These are phyloP conservation scores for Lyophyllum decastes DNA, from an alignment of 768 basidiomycete genomes.

Conservation along the genomic window DNA sequence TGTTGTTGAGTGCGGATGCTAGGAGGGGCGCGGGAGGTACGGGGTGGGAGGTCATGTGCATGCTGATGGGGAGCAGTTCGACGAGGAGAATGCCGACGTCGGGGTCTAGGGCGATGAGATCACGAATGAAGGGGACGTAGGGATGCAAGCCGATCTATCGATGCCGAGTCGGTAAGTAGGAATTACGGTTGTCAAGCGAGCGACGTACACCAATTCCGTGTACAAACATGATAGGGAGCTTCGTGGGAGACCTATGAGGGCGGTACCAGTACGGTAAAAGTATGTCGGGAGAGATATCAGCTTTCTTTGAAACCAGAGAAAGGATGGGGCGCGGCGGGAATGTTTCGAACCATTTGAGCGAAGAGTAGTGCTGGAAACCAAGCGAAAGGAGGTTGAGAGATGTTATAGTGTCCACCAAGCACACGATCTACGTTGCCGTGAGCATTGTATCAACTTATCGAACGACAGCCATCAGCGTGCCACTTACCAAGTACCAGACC, in stretches of 20 bases:
- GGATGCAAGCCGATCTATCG: slow-evolving; percentile 62
- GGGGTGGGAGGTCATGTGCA: slow-evolving; percentile 54
- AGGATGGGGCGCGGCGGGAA: slow-evolving; percentile 57
- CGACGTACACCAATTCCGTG: slow-evolving; percentile 66
- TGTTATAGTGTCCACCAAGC: slow-evolving; percentile 46
- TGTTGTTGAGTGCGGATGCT: slow-evolving; percentile 40
- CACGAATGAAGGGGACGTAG: slow-evolving; percentile 52
- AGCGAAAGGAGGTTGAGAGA: slow-evolving; percentile 35
- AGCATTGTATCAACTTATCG: not conserved
- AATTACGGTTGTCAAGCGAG: not conserved
- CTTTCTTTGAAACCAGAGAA: slow-evolving; percentile 42
- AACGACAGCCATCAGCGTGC: not conserved
- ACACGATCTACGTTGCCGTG: slow-evolving; percentile 45
- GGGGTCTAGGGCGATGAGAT: slow-evolving; percentile 42
- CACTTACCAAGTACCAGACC: slow-evolving; percentile 62
- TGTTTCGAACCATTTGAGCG: slow-evolving; percentile 32
- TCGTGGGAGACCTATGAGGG: slow-evolving; percentile 45
- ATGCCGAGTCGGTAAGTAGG: not conserved
- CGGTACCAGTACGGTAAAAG: slow-evolving; percentile 40
- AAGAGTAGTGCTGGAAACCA: slow-evolving; percentile 59
- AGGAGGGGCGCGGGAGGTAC: slow-evolving; percentile 43
- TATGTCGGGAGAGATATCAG: slow-evolving; percentile 35
- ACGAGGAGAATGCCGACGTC: slow-evolving; percentile 60
- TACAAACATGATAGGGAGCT: slow-evolving; percentile 60
- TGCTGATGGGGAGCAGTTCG: slow-evolving; percentile 61